phyloP scores from a whole-genome alignment of 208 protist species.

The Leishmania arabica region DNA sequence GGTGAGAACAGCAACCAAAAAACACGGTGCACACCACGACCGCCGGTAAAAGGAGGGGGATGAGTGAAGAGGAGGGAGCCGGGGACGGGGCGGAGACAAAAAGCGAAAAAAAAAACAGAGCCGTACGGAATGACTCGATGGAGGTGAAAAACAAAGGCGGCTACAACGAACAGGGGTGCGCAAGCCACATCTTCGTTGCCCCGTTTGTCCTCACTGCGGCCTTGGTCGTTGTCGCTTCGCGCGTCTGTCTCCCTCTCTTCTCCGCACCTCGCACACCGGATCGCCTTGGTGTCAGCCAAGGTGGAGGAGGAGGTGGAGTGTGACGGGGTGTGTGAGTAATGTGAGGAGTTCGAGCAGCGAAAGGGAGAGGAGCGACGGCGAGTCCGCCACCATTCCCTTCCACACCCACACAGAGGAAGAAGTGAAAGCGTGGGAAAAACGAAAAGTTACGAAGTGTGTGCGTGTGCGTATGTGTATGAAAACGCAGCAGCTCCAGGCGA shows the following conservation, averaged over 20 bases:
- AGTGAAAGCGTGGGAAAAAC: neutral
- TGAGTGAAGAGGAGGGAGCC: no score
- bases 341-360: neutral
- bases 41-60: no score
- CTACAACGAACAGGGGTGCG: no score
- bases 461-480: neutral
- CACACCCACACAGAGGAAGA: neutral
- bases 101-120: neutral
- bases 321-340: neutral
- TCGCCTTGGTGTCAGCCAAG: neutral
- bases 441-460: neutral
- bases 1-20: no score
- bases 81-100: no score
- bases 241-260: neutral
- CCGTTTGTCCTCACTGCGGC: neutral
- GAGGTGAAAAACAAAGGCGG: no score
- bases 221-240: neutral
- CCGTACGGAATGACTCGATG: neutral
- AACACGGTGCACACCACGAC: no score
- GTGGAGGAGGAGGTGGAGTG: neutral
- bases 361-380: neutral
- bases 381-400: neutral
- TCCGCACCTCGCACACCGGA: neutral
- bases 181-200: neutral
- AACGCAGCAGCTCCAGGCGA: neutral